Evolutionary conservation across 2,329 filamentous ascomycete genomes (phyloP).

Genomic region (Diplocarpon rosae): DNA sequence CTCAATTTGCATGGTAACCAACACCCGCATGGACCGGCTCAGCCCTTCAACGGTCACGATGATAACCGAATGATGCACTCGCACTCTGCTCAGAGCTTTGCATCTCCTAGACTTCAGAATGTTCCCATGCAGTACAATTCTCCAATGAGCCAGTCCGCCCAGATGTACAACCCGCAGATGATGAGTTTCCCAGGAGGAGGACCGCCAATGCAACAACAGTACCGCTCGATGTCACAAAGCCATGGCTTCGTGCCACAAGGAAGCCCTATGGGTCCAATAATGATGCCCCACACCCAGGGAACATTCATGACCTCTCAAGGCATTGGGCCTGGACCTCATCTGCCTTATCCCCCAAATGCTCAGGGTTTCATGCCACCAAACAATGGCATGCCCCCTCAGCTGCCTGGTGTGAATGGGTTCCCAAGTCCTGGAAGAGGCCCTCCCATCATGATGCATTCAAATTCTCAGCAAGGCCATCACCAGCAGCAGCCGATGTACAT

Average conservation of each 20-base stretch:
- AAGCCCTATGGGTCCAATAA: constrained; percentile 68
- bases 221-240: constrained; percentile 60
- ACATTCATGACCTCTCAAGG: constrained; percentile 66
- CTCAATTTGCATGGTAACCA: constrained; percentile 69
- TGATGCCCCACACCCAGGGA: constrained; percentile 64
- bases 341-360: constrained; percentile 71
- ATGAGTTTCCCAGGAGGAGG: constrained; percentile 52
- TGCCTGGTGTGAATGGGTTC: constrained; percentile 63
- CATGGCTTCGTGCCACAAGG: constrained; percentile 64
- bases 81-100: constrained; percentile 72
- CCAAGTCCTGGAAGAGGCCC: constrained; percentile 81
- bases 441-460: constrained; percentile 90
- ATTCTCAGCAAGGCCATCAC: constrained; percentile 79
- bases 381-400: constrained; percentile 42
- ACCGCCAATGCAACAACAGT: constrained; percentile 55
- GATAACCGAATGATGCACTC: constrained; percentile 80
- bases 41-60: constrained; percentile 62
- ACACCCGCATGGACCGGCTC: constrained; percentile 54
- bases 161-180: constrained; percentile 60
- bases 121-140: constrained; percentile 63
- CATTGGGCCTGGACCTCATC: constrained; percentile 58
- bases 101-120: constrained; percentile 68
- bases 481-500: constrained; percentile 52
- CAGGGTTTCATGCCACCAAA: constrained; percentile 51
- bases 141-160: constrained; percentile 56